Percentiles rank a stretch among this genome's conserved stretches.
phyloP scores from a whole-genome alignment of 257 asterid genomes.

The Penstemon newberryi region DNA sequence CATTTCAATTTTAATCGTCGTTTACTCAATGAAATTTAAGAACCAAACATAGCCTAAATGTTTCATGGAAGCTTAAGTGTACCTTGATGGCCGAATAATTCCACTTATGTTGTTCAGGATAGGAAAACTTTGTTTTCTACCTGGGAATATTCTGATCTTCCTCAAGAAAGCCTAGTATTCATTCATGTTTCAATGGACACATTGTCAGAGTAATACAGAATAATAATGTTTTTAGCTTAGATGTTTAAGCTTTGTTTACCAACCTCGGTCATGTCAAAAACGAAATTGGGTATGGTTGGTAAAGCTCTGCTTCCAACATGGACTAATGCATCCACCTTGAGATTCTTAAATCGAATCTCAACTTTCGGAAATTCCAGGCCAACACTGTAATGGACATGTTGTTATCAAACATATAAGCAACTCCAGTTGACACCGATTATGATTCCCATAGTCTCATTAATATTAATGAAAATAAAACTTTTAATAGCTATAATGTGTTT shows the following conservation, averaged over 20 bases:
- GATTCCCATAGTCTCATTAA: too few relatives aligned
- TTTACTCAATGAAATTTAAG: too few relatives aligned
- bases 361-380: conserved; percentile 65
- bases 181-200: conserved; percentile 20
- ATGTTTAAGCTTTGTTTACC: conserved; percentile 7
- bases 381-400: conserved; percentile 40
- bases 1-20: too few relatives aligned
- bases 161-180: conserved; percentile 52
- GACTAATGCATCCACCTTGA: conserved; percentile 62
- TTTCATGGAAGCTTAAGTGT: conserved; percentile 21
- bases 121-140: conserved; percentile 50
- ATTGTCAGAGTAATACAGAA: conserved; percentile 27
- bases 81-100: conserved; percentile 66
- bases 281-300: conserved; percentile 74
- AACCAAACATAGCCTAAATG: background rate
- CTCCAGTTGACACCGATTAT: background rate
- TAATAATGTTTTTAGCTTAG: conserved; percentile 9
- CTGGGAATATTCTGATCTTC: conserved; percentile 53
- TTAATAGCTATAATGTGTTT: background rate
- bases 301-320: conserved; percentile 74
- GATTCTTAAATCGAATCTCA: conserved; percentile 64
- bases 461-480: background rate
- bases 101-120: conserved; percentile 61
- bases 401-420: too few relatives aligned
- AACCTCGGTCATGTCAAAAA: conserved; percentile 76